Base-by-base conservation (phyloP, 768 basidiomycete species). In the Trametes meyenii region DNA sequence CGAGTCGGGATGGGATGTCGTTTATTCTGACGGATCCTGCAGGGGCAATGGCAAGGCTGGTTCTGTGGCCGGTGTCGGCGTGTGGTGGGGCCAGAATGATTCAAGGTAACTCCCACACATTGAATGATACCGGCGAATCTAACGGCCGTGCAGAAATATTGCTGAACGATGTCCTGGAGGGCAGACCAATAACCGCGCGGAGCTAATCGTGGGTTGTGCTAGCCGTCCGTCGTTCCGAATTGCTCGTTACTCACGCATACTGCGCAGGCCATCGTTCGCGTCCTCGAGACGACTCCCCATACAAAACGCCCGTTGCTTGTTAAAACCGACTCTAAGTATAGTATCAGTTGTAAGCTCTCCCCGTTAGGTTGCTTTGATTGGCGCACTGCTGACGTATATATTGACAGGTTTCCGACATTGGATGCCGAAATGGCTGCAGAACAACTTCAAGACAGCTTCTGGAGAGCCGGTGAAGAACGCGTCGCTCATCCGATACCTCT, bases 21-120 rank as follows among this genome's bases (percentile, higher is more conserved):
- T 94, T 1, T 96, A 92, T 67, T 88, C 83, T 19, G 96, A 98
- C 72, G 96, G 96, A 12, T 89, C 94, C 6, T 94, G 93, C 65
- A 85, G 83, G 68, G 85, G 87, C 2, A 98, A 98, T 70, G 96
- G 96, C 0, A 75, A 85, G 69, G 33, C 29, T 2, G 84, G 81
- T 1, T 81, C 90, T 0, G 65, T 83, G 43, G 96, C 93, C 0
- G 96, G 96, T 1, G 75, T 94, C 44, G 96, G 96, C 0, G 92
- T 98, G 0, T 98, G 87, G 85, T 98, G 92, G 91, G 92, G 88
- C 0, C 74, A 70, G 11, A 70, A 80, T 60, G 89, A 94, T 73
- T 72, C 83, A 35, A 78, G 90, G 90, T 85, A n/a, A n/a, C n/a
- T n/a, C n/a, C n/a, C n/a, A n/a, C n/a, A n/a, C n/a, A n/a, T n/a